Evolutionary conservation across 352 stramenopile species (phyloP), one percentile per base, ranked within the genome.

Genomic region (Globisporangium carolinianum): DNA sequence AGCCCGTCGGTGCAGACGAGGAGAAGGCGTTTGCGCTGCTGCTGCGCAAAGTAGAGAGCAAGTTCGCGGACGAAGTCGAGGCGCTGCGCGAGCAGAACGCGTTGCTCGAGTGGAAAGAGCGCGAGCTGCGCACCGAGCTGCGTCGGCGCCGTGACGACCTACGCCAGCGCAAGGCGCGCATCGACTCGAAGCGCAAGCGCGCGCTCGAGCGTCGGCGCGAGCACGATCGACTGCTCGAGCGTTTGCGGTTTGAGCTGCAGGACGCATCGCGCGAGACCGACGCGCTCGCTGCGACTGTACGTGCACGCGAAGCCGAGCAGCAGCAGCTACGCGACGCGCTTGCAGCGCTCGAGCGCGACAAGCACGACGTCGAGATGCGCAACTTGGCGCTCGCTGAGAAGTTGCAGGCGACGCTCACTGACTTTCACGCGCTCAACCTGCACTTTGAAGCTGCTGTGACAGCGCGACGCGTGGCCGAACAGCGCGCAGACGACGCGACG

Each of bases 51-150:
- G 56, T 91, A 15, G 83, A 94, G 62, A 87, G 74, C 58, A 89
- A 89, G 57, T 88, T 87, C 54, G 68, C 84, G 58, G 82, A 92
- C 62, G 79, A 94, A 51, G 67, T 92, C 15, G 82, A 92, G 52
- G 65, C 74, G 45, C 70, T 92, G 6, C 81, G 82, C 43, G 76
- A 91, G 54, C 70, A 81, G 47, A 87, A 87, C 61, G 73, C 79
- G 12, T 64, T 87, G 60, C 73, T 89, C 35, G 58, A 68, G 39
- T 89, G 78, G 73, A 80, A 83, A 45, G 77, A 86, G 62, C 78
- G 78, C 37, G 84, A 94, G 57, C 69, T 91, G 51, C 91, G 88
- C 66, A 71, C 73, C 15, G 72, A 82, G 51, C 60, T 92, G 48
- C 74, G 82, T 10, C 65, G 75, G 47, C 63, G 71, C 14, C 73